Evolutionary conservation across 176 grass and related monocot species (phyloP), one percentile per base, ranked within the genome.

Genomic region (Oryza coarctata): DNA sequence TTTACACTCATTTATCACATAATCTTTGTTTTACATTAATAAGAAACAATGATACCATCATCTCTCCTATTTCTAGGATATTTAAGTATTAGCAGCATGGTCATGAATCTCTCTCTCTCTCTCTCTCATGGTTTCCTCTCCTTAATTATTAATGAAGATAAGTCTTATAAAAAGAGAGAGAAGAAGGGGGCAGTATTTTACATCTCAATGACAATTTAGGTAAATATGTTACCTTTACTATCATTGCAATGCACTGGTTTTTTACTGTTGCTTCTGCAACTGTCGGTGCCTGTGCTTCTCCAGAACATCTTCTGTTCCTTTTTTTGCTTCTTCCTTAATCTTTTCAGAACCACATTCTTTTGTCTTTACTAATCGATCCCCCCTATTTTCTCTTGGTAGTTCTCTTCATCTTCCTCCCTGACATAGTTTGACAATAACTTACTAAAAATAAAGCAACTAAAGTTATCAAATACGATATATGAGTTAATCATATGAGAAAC

Each of bases 271-370:
- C 58, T 86, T 82, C 73, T 89, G 88, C 29, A 74, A 50, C 68
- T 94, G 91, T 38, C 74, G 81, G 45, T 93, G 88, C 78, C 83
- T 86, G 73, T 95, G 85, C 45, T 93, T 98, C 9, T 91, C 91
- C 79, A n/a, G n/a, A n/a, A n/a, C n/a, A n/a, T n/a, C n/a, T n/a
- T 95, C 86, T 78, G 86, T 95, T 69, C 96, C 95, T 65, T 86
- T 98, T 68, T 90, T 88, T 17, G 90, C 90, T 89, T 95, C 96
- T 70, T 98, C 96, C 77, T 88, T 95, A 31, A 98, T 95, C 84
- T 93, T 98, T 84, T 95, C 92, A 80, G 88, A 74, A 63, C 89
- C 90, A 65, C 93, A 90, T 90, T 98, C 96, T 70, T 95, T 89
- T 29, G 90, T 90, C 75, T 88, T 94, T 47, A 88, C 92, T 83